Conservation (phyloP, 2,329 filamentous ascomycete species). For the Aspergillus quadrilineatus region DNA sequence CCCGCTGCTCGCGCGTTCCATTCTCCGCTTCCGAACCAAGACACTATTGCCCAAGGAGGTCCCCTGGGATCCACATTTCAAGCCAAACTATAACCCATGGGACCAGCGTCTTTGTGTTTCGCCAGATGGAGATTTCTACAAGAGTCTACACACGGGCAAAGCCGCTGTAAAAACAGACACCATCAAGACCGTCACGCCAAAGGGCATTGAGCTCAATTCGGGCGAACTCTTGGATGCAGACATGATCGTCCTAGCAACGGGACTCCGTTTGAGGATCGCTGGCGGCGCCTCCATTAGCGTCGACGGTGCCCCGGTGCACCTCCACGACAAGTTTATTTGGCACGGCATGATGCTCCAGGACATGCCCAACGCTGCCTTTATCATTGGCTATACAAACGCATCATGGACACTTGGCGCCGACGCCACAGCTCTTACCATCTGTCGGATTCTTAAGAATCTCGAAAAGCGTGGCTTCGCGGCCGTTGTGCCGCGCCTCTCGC, state of each 20-base stretch:
- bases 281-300: conserved; percentile 38
- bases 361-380: conserved; percentile 42
- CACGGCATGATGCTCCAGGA: conserved; percentile 47
- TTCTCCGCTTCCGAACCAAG: conserved; percentile 50
- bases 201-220: conserved; percentile 50
- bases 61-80: conserved; percentile 62
- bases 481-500: conserved; percentile 30
- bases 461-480: conserved; percentile 26
- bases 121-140: conserved; percentile 61
- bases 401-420: conserved; percentile 49
- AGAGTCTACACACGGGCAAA: conserved; percentile 50
- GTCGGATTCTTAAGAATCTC: conserved; percentile 37
- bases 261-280: conserved; percentile 42
- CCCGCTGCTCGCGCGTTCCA: conserved; percentile 49
- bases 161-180: conserved; percentile 56
- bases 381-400: conserved; percentile 47
- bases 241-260: conserved; percentile 47
- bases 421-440: conserved; percentile 42
- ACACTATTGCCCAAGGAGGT: conserved; percentile 55
- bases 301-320: conserved; percentile 37
- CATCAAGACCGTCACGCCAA: conserved; percentile 52
- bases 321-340: conserved; percentile 43
- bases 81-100: conserved; percentile 65
- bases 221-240: conserved; percentile 44
- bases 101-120: conserved; percentile 74